Evolutionary conservation across 164 flowering plant genomes (phyloP).

Genomic region (Kalanchoe fedtschenkoi): DNA sequence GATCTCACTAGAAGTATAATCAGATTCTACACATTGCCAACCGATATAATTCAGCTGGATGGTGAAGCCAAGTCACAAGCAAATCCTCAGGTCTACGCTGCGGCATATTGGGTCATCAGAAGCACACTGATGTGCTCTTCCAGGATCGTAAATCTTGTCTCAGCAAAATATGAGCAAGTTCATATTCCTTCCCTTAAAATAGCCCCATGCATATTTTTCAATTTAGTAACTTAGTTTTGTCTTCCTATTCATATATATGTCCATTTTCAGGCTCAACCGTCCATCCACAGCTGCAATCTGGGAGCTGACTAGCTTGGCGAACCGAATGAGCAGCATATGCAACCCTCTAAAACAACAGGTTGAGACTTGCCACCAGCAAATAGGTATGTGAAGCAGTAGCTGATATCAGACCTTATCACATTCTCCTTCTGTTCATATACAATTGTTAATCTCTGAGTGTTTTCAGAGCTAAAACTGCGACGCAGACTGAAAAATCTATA

Average conservation of each 20-base stretch:
- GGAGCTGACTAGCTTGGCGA: conserved; percentile 50
- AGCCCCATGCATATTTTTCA: background rate
- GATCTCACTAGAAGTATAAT: conserved; percentile 34
- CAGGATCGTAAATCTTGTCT: conserved; percentile 32
- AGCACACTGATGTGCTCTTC: conserved; percentile 42
- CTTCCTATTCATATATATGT: background rate
- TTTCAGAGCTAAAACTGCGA: conserved; percentile 35
- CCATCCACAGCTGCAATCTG: conserved; percentile 29
- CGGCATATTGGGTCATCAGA: conserved; percentile 63
- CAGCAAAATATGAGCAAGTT: conserved; percentile 54
- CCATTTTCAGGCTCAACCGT: conserved; percentile 26
- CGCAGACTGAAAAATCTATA: conserved; percentile 32
- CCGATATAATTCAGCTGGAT: conserved; percentile 24
- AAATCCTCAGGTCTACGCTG: conserved; percentile 32
- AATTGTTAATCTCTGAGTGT: background rate
- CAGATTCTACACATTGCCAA: conserved; percentile 35
- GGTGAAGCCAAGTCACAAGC: conserved; percentile 13
- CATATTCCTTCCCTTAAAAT: conserved; percentile 50
- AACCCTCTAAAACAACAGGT: conserved; percentile 29
- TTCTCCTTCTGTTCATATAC: background rate
- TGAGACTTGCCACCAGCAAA: conserved; percentile 32
- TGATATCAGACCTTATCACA: background rate
- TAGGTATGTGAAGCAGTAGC: conserved; percentile 47
- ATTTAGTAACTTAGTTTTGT: background rate
- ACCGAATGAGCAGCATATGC: conserved; percentile 25